phyloP scores from a whole-genome alignment of 352 stramenopile species.

The Thraustochytrium sp. region DNA sequence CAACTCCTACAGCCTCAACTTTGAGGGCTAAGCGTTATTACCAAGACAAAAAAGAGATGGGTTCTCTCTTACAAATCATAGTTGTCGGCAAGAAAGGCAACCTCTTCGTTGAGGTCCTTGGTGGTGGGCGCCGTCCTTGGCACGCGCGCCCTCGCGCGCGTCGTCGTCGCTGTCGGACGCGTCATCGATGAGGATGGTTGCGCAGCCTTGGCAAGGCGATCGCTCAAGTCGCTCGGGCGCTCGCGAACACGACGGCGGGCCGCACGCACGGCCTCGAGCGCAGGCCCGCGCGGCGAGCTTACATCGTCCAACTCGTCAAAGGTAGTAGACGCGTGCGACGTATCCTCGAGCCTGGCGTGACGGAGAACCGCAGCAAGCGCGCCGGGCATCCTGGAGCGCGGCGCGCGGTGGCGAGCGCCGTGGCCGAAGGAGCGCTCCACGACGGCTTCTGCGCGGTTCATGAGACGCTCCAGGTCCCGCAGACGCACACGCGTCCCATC shows the following conservation, averaged over 20 bases:
- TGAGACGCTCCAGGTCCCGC: not conserved
- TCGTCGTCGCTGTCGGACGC: no score
- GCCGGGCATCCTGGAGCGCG: not conserved
- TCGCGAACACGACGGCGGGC: not conserved
- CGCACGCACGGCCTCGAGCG: not conserved
- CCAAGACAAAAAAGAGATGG: not conserved
- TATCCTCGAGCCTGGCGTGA: not conserved
- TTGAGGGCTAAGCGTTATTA: not conserved
- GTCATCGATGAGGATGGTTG: no score
- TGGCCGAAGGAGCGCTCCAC: not conserved
- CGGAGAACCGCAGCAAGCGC: not conserved
- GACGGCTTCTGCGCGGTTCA: not conserved
- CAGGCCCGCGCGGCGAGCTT: not conserved
- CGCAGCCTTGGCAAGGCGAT: no score
- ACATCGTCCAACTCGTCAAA: not conserved
- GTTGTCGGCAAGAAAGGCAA: not conserved
- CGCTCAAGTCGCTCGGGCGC: no score
- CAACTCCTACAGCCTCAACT: conserved; percentile 75
- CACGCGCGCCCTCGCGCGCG: no score
- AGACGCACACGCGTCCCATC: not conserved
- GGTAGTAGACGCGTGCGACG: not conserved
- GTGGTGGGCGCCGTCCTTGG: not conserved
- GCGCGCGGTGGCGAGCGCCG: not conserved
- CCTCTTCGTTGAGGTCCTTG: not conserved
- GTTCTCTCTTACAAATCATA: no score